Base-by-base conservation (phyloP, 2,329 filamentous ascomycete genomes). In the Ilyonectria destructans region DNA sequence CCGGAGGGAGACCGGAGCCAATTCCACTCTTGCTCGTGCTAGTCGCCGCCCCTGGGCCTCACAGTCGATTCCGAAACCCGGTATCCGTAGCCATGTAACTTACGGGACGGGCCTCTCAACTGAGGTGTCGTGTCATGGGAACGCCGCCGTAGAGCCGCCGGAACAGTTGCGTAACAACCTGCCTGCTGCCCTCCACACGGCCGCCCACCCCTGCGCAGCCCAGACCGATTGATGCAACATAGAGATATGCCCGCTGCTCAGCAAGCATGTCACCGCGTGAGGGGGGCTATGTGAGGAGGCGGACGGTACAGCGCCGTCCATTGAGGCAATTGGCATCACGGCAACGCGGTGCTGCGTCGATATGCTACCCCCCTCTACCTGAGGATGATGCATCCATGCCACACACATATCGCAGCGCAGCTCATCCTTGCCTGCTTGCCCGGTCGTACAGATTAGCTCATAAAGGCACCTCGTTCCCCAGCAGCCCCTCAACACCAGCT, bases 111-210 rank as follows among this genome's bases (percentile, higher is more conserved):
- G 26, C 26, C 26, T 40, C 37, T 40, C 13, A 7, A n/a, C 17
- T n/a, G 40, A 43, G 15, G 2, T 43, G 40, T 43, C 40, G 40
- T 43, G 40, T 9, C 15, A 43, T 43, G 40, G 37, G 15, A n/a
- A 19, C 40, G 40, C 40, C 40, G 40, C 40, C 40, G 40, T 43
- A 43, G 40, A 43, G 40, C 40, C 40, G 40, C 40, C 40, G 40
- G 40, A 8, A 8, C n/a, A 43, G 40, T 43, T 43, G 40, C 40
- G 40, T 43, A 43, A 43, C 40, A 43, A 8, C 40, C 40, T 43
- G n/a, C 40, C 40, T 43, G 40, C 40, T 43, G n/a, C 40, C 40
- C 40, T 43, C 40, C 40, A 43, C 40, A 43, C 40, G 17, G n/a
- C 40, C 40, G 40, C 40, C 6, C 40, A 43, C 40, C 40, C 40